phyloP scores from a whole-genome alignment of 306 rosid genomes.

The Cucumis sativus region DNA sequence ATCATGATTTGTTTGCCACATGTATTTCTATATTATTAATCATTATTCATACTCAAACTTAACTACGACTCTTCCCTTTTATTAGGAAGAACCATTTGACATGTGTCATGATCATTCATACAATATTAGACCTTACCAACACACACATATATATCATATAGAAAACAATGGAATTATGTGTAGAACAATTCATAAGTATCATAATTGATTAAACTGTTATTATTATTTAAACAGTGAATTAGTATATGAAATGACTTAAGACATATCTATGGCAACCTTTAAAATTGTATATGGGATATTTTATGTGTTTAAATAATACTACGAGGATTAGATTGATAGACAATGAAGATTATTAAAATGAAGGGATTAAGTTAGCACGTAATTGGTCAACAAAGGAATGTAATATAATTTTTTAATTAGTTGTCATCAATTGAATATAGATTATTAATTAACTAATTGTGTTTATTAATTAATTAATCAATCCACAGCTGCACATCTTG shows the following conservation, averaged over 20 bases:
- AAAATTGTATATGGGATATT: neutral
- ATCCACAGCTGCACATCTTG: too few species aligned
- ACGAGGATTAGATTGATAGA: neutral
- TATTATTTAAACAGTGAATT: neutral
- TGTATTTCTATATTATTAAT: neutral
- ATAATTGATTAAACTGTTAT: neutral
- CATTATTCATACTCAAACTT: neutral
- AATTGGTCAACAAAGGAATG: neutral
- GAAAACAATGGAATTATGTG: neutral
- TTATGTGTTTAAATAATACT: neutral
- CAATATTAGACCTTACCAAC: neutral
- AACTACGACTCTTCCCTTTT: neutral
- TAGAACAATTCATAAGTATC: neutral
- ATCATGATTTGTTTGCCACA: neutral
- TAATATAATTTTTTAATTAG: neutral
- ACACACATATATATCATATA: too few species aligned
- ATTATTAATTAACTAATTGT: neutral
- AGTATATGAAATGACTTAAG: neutral
- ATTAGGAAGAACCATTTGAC: neutral
- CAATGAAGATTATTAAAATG: neutral
- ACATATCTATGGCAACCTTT: neutral
- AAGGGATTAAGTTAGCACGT: neutral
- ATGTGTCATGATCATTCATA: neutral
- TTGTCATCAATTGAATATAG: neutral
- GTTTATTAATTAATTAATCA: neutral